Conservation (phyloP, 2,329 filamentous ascomycete species). For the Alternaria solani region DNA sequence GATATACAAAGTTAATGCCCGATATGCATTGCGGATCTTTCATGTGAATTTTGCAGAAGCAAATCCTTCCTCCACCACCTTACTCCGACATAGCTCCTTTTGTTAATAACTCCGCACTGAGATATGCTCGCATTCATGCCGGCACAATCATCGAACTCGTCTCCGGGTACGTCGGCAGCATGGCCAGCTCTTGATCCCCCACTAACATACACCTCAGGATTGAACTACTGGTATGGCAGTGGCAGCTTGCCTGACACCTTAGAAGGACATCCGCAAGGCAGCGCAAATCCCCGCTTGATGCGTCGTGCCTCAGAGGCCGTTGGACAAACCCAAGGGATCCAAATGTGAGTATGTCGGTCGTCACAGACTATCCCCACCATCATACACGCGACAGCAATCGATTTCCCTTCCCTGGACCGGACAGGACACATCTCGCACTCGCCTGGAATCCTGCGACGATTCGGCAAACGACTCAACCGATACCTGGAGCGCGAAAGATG, state of each 20-base stretch:
- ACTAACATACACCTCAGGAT: constrained; percentile 32
- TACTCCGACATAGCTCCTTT: constrained; percentile 31
- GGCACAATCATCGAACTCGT: constrained; percentile 45
- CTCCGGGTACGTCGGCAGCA: constrained; percentile 38
- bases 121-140: constrained; percentile 51
- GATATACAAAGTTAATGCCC: constrained; percentile 46
- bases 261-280: constrained; percentile 35
- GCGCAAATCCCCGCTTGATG: constrained; percentile 37
- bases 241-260: constrained; percentile 40
- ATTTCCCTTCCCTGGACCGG: constrained; percentile 3
- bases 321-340: constrained; percentile 36
- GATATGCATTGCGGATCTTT: constrained; percentile 40
- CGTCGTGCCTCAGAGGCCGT: constrained; percentile 47
- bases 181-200: constrained; percentile 1
- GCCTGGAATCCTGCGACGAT: not conserved
- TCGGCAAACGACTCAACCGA: not conserved
- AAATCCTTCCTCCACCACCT: constrained; percentile 30
- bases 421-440: not conserved
- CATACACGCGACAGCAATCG: constrained; percentile 6
- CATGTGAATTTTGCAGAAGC: constrained; percentile 33
- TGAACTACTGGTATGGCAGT: constrained; percentile 47
- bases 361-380: constrained; percentile 3
- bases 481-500: not conserved
- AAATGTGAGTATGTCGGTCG: constrained; percentile 36
- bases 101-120: constrained; percentile 29